Base-by-base conservation (phyloP, 2,329 filamentous ascomycete species). In the Sarocladium kiliense region DNA sequence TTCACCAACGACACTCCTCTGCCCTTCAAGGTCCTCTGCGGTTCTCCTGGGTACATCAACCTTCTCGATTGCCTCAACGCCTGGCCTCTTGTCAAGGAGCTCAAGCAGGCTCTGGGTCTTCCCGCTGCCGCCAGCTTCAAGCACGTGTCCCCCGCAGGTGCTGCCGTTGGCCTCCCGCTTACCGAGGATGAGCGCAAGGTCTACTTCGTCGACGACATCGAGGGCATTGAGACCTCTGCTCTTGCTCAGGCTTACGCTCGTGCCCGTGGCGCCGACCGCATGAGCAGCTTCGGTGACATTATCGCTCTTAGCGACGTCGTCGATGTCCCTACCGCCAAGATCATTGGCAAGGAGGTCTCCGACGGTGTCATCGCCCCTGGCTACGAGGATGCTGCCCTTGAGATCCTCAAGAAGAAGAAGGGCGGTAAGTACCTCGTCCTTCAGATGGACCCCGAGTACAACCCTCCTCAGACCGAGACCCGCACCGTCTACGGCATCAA, bases 91-190 rank as follows among this genome's bases (percentile, higher is more conserved):
- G 94, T 99, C 56, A 96, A 96, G 80, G 94, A 99, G 77, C 83
- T 99, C 65, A 95, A 91, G 79, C 78, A 88, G 63, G 91, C 93
- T 21, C 85, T 97, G 21, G 87, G 88, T 63, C 86, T 88, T 71
- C 90, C 94, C 32, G 94, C 94, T 54, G 94, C 94, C 27, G 93
- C 94, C 60, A 96, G 91, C 71, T 99, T 99, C 86, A 99, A 97
- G 84, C 94, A 99, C 71, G 94, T 97, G 59, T 99, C 94, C 10
- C 94, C 94, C 19, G 94, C 94, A 42, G 94, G 94, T 67, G 94
- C 93, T 57, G 93, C 94, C 62, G 94, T 99, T 66, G 94, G 92
- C 62, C 85, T 94, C 6, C 90, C 91, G 21, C 81, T 99, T 60
- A 90, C 78, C 60, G 84, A 89, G 39, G 88, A 89, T 54, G 94